Evolutionary conservation across 2,329 filamentous ascomycete genomes (phyloP), one percentile per base, ranked within the genome.

Genomic region (Phialophora chinensis): DNA sequence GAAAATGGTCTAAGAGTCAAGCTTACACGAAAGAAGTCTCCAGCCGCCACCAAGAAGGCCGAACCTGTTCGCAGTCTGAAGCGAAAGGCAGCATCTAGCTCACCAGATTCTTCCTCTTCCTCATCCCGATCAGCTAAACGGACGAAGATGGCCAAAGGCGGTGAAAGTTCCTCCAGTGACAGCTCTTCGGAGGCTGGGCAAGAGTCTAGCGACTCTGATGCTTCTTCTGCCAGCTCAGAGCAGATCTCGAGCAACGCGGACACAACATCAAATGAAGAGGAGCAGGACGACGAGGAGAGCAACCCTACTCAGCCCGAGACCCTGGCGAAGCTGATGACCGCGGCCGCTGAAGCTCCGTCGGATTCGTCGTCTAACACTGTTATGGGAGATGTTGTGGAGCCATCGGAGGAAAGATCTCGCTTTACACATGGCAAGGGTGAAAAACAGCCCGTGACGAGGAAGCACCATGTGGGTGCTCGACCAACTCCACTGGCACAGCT

Each of bases 401-500:
- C 8, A 29, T 38, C 54, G 44, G 58, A n/a, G 11, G 50, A 79
- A 60, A 70, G 55, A 49, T 44, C 31, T 58, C 57, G 74, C 38
- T 72, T 74, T 60, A 74, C 74, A 35, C 60, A 74, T 74, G 44
- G 66, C 65, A 63, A 62, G 61, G 49, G 54, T 47, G 47, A 52
- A 7, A 52, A 53, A 55, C 50, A 53, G 49, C 25, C 38, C 5
- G 11, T 42, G 27, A 14, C 50, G 10, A 68, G 60, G 62, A 81
- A 80, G 75, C 77, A 75, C 72, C 83, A 80, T 75, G 78, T 73
- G 56, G 83, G 77, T 66, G 79, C 83, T 80, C 70, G 89, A 85
- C 77, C 85, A 85, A 77, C 93, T 86, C 72, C 97, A 91, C 82
- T 96, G 87, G 68, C 91, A 89, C 74, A 91, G 92, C 76, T 87